These are phyloP conservation scores for Sapria himalayana DNA, from an alignment of 345 rosid species.

Conservation along the genomic window DNA sequence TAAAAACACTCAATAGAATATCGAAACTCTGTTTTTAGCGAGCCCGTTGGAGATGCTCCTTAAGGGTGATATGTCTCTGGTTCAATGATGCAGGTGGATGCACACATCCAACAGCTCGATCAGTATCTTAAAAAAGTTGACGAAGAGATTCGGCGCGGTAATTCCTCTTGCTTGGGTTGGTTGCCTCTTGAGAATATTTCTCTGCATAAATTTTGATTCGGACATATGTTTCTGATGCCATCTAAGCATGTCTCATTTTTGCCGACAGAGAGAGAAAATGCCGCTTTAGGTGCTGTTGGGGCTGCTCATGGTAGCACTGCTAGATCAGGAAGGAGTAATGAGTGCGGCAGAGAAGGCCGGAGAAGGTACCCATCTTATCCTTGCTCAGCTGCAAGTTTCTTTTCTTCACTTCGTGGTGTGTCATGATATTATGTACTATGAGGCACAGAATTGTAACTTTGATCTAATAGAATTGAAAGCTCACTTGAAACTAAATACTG, in stretches of 20 bases:
- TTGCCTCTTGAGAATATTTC: no score
- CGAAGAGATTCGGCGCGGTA: slow-evolving; percentile 72
- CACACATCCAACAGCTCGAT: slow-evolving; percentile 89
- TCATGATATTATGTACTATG: no score
- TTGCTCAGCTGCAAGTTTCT: slow-evolving; percentile 3
- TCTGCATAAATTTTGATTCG: neutral
- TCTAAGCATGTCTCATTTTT: neutral
- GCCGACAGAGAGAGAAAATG: slow-evolving; percentile 41
- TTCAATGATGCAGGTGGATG: slow-evolving; percentile 97
- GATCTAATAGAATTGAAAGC: no score
- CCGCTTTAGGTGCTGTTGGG: slow-evolving; percentile 22
- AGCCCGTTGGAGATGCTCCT: no score
- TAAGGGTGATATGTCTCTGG: no score
- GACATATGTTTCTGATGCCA: neutral
- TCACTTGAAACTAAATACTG: no score
- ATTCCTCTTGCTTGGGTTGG: neutral
- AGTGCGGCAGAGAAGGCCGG: slow-evolving; percentile 87
- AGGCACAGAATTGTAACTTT: no score
- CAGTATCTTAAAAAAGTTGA: slow-evolving; percentile 59
- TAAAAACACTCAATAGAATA: no score
- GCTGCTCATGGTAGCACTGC: slow-evolving; percentile 20
- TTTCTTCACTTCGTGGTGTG: no score
- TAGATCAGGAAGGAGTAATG: slow-evolving; percentile 49
- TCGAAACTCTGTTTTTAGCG: no score
- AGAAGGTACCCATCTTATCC: slow-evolving; percentile 44